These are phyloP conservation scores for Madurella mycetomatis DNA, from an alignment of 2,329 filamentous ascomycete species.

Conservation along the genomic window DNA sequence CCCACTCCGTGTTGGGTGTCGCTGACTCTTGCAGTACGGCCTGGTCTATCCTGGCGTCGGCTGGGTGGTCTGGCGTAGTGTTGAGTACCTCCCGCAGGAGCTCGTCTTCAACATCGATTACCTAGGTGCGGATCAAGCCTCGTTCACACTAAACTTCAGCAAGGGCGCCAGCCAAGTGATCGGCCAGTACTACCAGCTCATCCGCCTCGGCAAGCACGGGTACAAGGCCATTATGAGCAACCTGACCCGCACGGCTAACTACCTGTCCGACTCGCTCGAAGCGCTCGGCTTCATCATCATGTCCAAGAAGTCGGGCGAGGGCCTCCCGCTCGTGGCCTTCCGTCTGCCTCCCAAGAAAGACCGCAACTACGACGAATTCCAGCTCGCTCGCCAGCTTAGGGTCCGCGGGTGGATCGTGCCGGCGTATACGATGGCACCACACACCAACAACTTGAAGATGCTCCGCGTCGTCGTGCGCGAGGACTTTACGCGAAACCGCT, in stretches of 20 bases:
- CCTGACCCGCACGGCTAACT: constrained; percentile 83
- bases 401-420: constrained; percentile 89
- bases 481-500: constrained; percentile 79
- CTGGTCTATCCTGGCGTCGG: constrained; percentile 85
- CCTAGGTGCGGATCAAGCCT: constrained; percentile 89
- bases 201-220: constrained; percentile 86
- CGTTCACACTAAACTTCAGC: constrained; percentile 96
- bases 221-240: constrained; percentile 94
- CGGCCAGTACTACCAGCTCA: constrained; percentile 95
- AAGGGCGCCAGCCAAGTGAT: constrained; percentile 94
- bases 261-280: constrained; percentile 69
- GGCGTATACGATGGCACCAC: constrained; percentile 93
- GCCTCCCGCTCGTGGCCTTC: constrained; percentile 87
- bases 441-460: constrained; percentile 81
- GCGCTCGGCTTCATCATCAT: constrained; percentile 81
- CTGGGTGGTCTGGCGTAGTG: constrained; percentile 85
- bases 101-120: constrained; percentile 99
- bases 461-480: constrained; percentile 89
- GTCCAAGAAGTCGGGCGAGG: constrained; percentile 71
- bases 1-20: no score
- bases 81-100: constrained; percentile 80
- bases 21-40: constrained; percentile 40
- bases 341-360: constrained; percentile 61
- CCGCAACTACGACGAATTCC: constrained; percentile 67
- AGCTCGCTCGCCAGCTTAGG: constrained; percentile 78